phyloP scores from a whole-genome alignment of 805 yeast species.

The Yarrowia sp. region DNA sequence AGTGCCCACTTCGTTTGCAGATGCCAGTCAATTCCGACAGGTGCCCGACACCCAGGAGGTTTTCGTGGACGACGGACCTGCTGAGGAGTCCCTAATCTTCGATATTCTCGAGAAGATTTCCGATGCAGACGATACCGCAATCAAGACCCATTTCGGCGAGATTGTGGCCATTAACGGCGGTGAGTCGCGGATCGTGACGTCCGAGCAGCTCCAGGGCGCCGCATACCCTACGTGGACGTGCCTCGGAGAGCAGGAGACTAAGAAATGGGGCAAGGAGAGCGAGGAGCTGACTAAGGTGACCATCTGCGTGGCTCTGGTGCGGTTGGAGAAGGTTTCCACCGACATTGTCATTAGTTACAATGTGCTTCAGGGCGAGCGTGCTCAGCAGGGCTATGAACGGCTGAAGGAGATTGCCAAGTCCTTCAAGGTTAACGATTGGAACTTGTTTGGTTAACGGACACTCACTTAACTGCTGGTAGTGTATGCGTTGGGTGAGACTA shows the following conservation, averaged over 20 bases:
- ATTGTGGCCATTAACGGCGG: constrained; percentile 45
- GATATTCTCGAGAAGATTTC: constrained; percentile 54
- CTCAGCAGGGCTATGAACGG: constrained; percentile 14
- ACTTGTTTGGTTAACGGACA: constrained; percentile 11
- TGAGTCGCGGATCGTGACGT: constrained; percentile 9
- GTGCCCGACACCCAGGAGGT: constrained; percentile 97
- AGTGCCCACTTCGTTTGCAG: constrained; percentile 68
- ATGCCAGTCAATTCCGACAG: constrained; percentile 79
- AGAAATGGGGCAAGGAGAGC: constrained; percentile 40
- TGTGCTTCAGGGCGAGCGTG: constrained; percentile 45
- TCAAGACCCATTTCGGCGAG: constrained; percentile 46
- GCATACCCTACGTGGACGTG: constrained; percentile 59
- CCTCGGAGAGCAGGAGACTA: constrained; percentile 53
- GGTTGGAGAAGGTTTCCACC: constrained; percentile 60
- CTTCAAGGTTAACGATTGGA: constrained; percentile 37
- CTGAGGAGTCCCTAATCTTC: constrained; percentile 51
- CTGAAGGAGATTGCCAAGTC: constrained; percentile 33
- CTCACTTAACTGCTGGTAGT: too few relatives aligned
- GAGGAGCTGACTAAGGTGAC: constrained; percentile 52
- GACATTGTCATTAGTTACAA: constrained; percentile 69
- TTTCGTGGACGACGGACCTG: constrained; percentile 56
- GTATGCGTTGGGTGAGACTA: too few relatives aligned
- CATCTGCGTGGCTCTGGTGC: constrained; percentile 63
- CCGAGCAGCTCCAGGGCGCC: constrained; percentile 50
- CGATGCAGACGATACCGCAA: constrained; percentile 42